Percentiles rank a stretch among this genome's conserved stretches.
phyloP scores from a whole-genome alignment of 345 rosid genomes.

The Lepidium aucheri region DNA sequence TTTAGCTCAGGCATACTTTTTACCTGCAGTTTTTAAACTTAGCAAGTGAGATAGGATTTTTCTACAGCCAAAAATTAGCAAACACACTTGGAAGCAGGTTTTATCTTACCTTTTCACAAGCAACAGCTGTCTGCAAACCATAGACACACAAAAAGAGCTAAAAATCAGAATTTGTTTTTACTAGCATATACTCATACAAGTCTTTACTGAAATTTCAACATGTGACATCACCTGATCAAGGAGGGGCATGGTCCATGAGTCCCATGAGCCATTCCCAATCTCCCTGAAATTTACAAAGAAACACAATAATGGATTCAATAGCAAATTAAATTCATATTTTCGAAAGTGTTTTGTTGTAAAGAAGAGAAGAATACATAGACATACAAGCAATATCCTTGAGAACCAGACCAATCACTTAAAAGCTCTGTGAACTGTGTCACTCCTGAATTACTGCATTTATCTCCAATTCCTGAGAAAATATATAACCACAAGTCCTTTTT shows the following conservation, averaged over 20 bases:
- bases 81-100: conserved; percentile 7
- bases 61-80: background rate
- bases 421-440: conserved; percentile 50
- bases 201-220: background rate
- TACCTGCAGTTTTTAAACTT: conserved; percentile 36
- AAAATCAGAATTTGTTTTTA: background rate
- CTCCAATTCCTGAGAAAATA: conserved; percentile 51
- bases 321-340: background rate
- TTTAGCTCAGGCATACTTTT: conserved; percentile 64
- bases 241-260: conserved; percentile 91
- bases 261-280: conserved; percentile 90
- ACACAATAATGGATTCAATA: background rate
- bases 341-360: background rate
- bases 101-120: conserved; percentile 68
- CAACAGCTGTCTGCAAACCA: conserved; percentile 63
- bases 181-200: background rate
- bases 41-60: background rate
- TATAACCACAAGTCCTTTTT: background rate
- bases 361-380: conserved; percentile 13
- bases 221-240: conserved; percentile 46
- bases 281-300: conserved; percentile 35
- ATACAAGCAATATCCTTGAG: conserved; percentile 88
- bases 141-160: background rate
- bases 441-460: conserved; percentile 57
- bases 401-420: conserved; percentile 64